Percentiles rank a stretch among this genome's conserved stretches.
phyloP scores from a whole-genome alignment of 345 rosid species.

The Excoecaria cochinchinensis region DNA sequence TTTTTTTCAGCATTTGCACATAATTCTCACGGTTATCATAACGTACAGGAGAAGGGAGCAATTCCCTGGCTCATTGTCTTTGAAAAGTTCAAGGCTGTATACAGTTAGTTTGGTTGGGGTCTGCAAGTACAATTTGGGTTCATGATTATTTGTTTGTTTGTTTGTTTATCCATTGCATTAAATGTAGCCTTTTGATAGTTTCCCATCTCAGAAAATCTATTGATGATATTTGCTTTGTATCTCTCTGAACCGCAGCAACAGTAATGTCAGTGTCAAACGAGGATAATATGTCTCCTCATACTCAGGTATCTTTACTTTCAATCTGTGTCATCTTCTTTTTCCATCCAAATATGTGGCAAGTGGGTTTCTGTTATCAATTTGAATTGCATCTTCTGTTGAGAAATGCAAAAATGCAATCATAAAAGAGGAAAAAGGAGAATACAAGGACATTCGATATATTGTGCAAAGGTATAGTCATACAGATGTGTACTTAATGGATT shows the following conservation, averaged over 20 bases:
- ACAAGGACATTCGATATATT: background rate
- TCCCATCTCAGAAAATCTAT: background rate
- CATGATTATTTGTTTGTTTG: background rate
- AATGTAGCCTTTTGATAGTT: background rate
- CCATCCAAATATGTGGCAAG: background rate
- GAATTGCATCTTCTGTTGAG: background rate
- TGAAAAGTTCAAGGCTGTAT: background rate
- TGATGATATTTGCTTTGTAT: background rate
- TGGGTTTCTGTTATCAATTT: background rate
- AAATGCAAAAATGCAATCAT: background rate
- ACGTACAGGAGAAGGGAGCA: too few species aligned
- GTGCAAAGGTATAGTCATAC: background rate
- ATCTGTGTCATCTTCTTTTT: background rate
- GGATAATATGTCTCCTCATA: conserved; percentile 40
- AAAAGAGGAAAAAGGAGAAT: background rate
- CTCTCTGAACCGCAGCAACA: background rate
- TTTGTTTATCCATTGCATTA: background rate
- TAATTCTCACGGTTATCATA: too few species aligned
- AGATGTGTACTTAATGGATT: background rate
- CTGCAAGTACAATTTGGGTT: background rate
- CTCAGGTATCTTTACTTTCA: conserved; percentile 45
- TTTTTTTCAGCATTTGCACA: too few species aligned
- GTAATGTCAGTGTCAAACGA: conserved; percentile 58
- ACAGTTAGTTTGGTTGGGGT: background rate
- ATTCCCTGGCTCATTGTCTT: too few species aligned